phyloP scores from a whole-genome alignment of 768 basidiomycete genomes.

The Suillus ampliporus region DNA sequence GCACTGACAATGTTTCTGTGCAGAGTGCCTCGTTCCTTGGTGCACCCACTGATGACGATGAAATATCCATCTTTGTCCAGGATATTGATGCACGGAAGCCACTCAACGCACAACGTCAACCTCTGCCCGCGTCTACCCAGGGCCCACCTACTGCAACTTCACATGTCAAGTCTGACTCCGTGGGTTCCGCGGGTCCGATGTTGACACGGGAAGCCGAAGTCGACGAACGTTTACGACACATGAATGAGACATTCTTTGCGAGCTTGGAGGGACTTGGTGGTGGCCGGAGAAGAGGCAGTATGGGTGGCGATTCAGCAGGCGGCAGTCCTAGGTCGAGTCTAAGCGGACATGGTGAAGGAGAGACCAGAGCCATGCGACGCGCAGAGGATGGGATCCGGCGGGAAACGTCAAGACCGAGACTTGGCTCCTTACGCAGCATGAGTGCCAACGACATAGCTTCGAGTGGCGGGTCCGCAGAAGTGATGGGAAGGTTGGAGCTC shows the following conservation, averaged over 20 bases:
- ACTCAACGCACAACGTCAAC: constrained; percentile 32
- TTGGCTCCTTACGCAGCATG: constrained; percentile 39
- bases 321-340: constrained; percentile 14
- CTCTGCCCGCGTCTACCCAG: not conserved
- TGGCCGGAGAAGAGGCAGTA: constrained; percentile 34
- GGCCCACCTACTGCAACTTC: not conserved
- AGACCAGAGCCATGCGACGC: constrained; percentile 6
- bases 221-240: constrained; percentile 63
- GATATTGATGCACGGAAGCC: constrained; percentile 78
- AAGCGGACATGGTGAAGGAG: constrained; percentile 9
- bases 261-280: constrained; percentile 65
- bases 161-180: not conserved
- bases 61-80: constrained; percentile 78
- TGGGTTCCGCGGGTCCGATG: constrained; percentile 51
- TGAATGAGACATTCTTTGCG: constrained; percentile 72
- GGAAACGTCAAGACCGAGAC: constrained; percentile 24
- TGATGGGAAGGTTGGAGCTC: constrained; percentile 44
- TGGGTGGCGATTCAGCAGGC: constrained; percentile 20
- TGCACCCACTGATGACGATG: constrained; percentile 69
- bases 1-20: not conserved
- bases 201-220: constrained; percentile 71
- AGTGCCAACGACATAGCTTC: constrained; percentile 25
- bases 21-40: constrained; percentile 52
- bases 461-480: constrained; percentile 40
- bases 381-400: not conserved